Percentiles rank a stretch among this genome's conserved stretches.
Evolutionary conservation across 305 asterid genomes (phyloP).

Genomic region (Rubia balearica): DNA sequence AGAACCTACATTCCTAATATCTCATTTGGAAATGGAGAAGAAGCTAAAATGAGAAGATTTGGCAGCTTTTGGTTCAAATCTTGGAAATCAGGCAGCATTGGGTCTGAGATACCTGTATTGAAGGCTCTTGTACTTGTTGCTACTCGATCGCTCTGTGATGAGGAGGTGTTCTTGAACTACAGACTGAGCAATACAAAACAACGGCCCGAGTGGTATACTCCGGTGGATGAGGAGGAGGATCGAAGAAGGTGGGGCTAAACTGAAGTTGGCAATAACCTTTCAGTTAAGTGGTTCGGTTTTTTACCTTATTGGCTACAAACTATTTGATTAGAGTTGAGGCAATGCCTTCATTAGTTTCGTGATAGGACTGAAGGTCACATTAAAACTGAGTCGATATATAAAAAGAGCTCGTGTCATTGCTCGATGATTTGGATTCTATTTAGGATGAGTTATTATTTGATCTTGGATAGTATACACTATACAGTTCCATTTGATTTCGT

Average conservation of each 20-base stretch:
- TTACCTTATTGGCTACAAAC: not conserved
- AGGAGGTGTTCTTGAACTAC: conserved; percentile 73
- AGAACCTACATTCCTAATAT: conserved; percentile 71
- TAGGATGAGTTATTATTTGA: no score
- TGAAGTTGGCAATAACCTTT: not conserved
- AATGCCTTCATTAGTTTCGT: not conserved
- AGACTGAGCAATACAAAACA: conserved; percentile 74
- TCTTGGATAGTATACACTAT: no score
- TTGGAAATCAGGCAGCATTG: conserved; percentile 43
- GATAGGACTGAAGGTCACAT: not conserved
- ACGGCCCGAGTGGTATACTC: conserved; percentile 71
- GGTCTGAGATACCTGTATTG: conserved; percentile 36
- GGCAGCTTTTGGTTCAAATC: conserved; percentile 87
- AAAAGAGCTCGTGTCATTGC: no score
- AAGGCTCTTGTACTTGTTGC: conserved; percentile 69
- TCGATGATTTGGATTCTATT: no score
- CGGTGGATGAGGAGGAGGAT: conserved; percentile 89
- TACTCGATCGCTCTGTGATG: conserved; percentile 52
- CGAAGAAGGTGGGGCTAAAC: conserved; percentile 60
- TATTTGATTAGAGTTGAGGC: not conserved
- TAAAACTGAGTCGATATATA: no score
- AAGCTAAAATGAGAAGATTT: conserved; percentile 46
- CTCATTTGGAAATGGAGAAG: conserved; percentile 56
- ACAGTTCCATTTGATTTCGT: no score
- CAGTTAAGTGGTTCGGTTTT: not conserved